phyloP scores from a whole-genome alignment of 345 rosid species.

The Gossypium australe region DNA sequence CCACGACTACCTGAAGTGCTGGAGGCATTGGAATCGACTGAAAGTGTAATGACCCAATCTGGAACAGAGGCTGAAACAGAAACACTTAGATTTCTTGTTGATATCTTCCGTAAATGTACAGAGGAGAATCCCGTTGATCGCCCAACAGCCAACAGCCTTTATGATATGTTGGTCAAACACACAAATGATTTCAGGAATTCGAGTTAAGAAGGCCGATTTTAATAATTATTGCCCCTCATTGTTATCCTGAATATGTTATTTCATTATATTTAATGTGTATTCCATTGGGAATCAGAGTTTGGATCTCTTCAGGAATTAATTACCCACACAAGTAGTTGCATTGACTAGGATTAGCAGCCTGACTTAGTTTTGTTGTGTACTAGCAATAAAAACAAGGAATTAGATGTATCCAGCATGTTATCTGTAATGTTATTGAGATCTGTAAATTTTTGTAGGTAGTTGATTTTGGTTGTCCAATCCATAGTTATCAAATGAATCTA shows the following conservation, averaged over 20 bases:
- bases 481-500: not conserved
- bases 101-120: slow-evolving; percentile 62
- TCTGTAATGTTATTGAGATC: slow-evolving; percentile 8
- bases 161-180: slow-evolving; percentile 37
- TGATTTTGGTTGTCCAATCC: not conserved
- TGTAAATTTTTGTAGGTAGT: slow-evolving; percentile 20
- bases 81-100: slow-evolving; percentile 58
- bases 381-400: not conserved
- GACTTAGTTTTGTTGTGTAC: not conserved
- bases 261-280: slow-evolving; percentile 7
- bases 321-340: not conserved
- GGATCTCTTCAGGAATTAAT: slow-evolving; percentile 8
- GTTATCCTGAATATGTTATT: slow-evolving; percentile 22
- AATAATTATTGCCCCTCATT: slow-evolving; percentile 18
- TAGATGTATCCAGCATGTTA: not conserved
- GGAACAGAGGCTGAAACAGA: slow-evolving; percentile 39
- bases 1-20: slow-evolving; percentile 60
- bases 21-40: slow-evolving; percentile 38
- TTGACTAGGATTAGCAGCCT: slow-evolving; percentile 10
- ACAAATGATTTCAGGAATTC: slow-evolving; percentile 17
- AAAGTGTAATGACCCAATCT: slow-evolving; percentile 22
- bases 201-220: slow-evolving; percentile 15
- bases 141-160: slow-evolving; percentile 53
- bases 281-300: slow-evolving; percentile 17
- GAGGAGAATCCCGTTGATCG: slow-evolving; percentile 64